Base-by-base conservation (phyloP, 2,329 filamentous ascomycete species). In the Fusarium avenaceum region DNA sequence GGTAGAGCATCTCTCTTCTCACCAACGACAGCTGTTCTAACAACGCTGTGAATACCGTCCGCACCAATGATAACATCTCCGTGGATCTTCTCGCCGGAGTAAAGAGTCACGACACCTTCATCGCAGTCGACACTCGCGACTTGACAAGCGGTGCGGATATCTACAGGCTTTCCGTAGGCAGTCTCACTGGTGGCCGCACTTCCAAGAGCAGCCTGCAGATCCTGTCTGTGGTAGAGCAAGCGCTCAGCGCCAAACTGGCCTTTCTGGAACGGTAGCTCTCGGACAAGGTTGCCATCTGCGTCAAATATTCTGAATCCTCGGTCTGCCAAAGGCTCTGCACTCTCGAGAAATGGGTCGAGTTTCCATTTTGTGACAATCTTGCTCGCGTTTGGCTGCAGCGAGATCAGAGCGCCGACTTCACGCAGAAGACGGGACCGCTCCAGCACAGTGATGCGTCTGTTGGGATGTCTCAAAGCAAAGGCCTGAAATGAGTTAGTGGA, bases 31-130 rank as follows among this genome's bases (percentile, higher is more conserved):
- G 69, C 66, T 1, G 59, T 65, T 22, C 69, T 57, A n/a, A 72
- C 63, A 3, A 57, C 57, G 14, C 69, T 72, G 22, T 72, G 69
- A 15, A 72, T 67, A 9, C 69, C 69, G n/a, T 72, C 69, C n/a
- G 69, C 69, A 5, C 69, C 69, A 19, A 72, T 66, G 3, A 72
- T 50, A 2, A 72, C 28, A 11, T 72, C 69, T 28, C 69, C 69
- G 2, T n/a, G 32, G 14, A 72, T 28, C 13, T 44, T 20, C 10
- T 72, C 69, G 4, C 63, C 69, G 0, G 58, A 64, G 13, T 68
- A 57, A 14, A 72, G 44, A 7, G 50, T 72, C 11, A 72, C 59
- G 4, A 68, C 22, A 4, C 69, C 69, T 6, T 61, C 55, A 0
- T 70, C 63, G 4, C 69, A 72, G 22, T 72, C 55, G 4, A 70